Evolutionary conservation across 1,139 yeast genomes (phyloP).

Genomic region (Pichia terricola): DNA sequence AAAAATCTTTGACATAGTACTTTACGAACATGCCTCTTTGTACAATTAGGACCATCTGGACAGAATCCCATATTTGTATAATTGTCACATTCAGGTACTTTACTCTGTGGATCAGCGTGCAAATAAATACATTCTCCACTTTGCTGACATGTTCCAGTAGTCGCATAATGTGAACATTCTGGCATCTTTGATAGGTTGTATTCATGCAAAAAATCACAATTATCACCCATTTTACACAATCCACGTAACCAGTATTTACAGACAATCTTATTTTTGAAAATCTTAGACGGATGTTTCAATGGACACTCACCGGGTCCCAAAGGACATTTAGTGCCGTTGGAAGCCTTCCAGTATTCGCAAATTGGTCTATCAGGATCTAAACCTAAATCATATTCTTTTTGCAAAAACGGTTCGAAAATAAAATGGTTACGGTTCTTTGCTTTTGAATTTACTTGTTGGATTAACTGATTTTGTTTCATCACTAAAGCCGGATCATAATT

Average conservation of each 20-base stretch:
- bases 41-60: conserved; percentile 83
- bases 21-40: conserved; percentile 71
- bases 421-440: conserved; percentile 8
- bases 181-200: conserved; percentile 94
- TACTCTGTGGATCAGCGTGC: conserved; percentile 84
- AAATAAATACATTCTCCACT: conserved; percentile 89
- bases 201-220: conserved; percentile 93
- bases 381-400: conserved; percentile 74
- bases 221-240: conserved; percentile 91
- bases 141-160: conserved; percentile 90
- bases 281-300: conserved; percentile 76
- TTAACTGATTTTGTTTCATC: conserved; percentile 10
- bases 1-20: conserved; percentile 74
- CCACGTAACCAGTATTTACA: conserved; percentile 99
- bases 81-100: conserved; percentile 78
- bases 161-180: conserved; percentile 80
- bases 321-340: conserved; percentile 61
- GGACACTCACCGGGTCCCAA: conserved; percentile 69
- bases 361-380: conserved; percentile 86
- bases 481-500: conserved; percentile 9
- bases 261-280: conserved; percentile 77
- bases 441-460: conserved; percentile 11
- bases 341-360: conserved; percentile 64
- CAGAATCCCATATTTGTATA: conserved; percentile 79
- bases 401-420: conserved; percentile 67